Conservation (phyloP, 208 protist species). For the Leishmania turanica region DNA sequence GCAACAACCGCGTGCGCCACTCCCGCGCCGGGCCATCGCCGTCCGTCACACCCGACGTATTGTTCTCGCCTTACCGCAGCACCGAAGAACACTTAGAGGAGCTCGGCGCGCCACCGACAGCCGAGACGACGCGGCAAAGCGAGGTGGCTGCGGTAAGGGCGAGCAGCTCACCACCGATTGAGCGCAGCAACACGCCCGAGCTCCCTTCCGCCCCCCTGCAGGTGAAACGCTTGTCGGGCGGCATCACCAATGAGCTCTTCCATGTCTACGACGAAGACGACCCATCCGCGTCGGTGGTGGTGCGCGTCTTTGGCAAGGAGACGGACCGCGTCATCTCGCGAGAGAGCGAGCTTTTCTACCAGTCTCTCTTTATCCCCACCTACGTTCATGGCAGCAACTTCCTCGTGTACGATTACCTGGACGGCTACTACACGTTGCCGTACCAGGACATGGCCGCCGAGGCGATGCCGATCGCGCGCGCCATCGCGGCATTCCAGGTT, state of each 20-base stretch:
- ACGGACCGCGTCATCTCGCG: constrained; percentile 89
- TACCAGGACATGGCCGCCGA: constrained; percentile 70
- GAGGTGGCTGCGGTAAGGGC: constrained; percentile 44
- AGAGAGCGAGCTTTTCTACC: constrained; percentile 91
- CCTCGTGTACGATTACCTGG: constrained; percentile 83
- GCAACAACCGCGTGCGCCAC: constrained; percentile 24
- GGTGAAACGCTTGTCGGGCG: constrained; percentile 74
- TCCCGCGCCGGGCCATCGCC: not conserved
- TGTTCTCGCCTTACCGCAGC: constrained; percentile 17
- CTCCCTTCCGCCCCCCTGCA: constrained; percentile 36
- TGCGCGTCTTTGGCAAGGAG: constrained; percentile 90
- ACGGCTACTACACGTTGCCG: constrained; percentile 61
- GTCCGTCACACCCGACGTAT: not conserved
- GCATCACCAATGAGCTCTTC: constrained; percentile 92
- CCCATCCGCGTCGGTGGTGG: constrained; percentile 61
- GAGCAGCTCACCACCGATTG: constrained; percentile 33
- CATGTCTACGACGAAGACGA: constrained; percentile 69
- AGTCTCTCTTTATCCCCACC: constrained; percentile 84
- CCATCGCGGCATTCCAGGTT: constrained; percentile 77
- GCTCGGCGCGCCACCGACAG: constrained; percentile 16
- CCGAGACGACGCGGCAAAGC: constrained; percentile 40
- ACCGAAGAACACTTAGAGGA: constrained; percentile 30
- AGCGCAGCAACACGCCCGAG: constrained; percentile 7
- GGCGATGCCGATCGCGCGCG: constrained; percentile 51
- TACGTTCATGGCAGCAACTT: constrained; percentile 82